A percentile compares a stretch with the other conserved stretches of the same genome.
Evolutionary conservation across 352 stramenopile genomes (phyloP).

Genomic region (Phytophthora syringae): DNA sequence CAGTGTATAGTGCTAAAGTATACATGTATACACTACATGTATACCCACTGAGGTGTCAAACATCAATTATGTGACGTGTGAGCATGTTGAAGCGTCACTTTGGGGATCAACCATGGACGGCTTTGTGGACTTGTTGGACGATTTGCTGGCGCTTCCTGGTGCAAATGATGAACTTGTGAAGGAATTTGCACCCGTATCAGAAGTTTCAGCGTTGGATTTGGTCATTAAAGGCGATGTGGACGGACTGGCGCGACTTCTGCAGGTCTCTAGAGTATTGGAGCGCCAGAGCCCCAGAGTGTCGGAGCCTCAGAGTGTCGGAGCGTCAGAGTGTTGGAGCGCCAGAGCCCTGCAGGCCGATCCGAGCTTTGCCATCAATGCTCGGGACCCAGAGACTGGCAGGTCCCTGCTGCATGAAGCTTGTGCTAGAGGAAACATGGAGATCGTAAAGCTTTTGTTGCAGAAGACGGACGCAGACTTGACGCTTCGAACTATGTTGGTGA

Average conservation of each 20-base stretch:
- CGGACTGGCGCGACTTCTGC: constrained; percentile 30
- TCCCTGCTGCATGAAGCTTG: constrained; percentile 73
- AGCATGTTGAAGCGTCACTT: constrained; percentile 14
- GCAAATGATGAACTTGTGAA: neutral
- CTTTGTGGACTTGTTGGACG: constrained; percentile 52
- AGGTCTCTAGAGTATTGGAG: no score
- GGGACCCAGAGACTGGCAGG: constrained; percentile 44
- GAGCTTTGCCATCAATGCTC: constrained; percentile 43
- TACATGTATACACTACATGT: no score
- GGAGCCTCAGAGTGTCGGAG: no score
- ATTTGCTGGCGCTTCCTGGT: constrained; percentile 40
- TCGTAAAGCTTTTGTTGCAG: constrained; percentile 64
- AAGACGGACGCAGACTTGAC: constrained; percentile 55
- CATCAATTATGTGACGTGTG: constrained; percentile 40
- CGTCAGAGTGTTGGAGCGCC: no score
- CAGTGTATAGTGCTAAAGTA: no score
- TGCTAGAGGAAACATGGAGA: constrained; percentile 50
- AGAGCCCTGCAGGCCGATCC: constrained; percentile 17
- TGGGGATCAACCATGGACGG: constrained; percentile 22
- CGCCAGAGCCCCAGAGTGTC: no score
- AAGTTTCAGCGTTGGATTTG: constrained; percentile 33
- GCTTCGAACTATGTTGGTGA: constrained; percentile 71
- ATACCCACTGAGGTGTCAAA: constrained; percentile 11
- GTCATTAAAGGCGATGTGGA: constrained; percentile 39
- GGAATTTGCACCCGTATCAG: neutral